phyloP scores from a whole-genome alignment of 805 yeast species.

The Spencermartinsiella europaea region DNA sequence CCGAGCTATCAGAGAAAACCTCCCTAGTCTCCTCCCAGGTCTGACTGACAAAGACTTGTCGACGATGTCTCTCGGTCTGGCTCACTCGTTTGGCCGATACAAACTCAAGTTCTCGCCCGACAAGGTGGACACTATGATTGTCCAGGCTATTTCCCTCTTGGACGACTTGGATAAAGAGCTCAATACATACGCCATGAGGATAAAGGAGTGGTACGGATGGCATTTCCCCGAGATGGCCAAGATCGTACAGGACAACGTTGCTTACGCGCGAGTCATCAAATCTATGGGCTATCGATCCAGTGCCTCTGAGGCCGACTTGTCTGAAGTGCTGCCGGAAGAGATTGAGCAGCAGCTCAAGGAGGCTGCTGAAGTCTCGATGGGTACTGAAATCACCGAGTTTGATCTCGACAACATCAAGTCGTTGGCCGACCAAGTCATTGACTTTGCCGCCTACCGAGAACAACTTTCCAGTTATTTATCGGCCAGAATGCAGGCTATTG shows the following conservation, averaged over 20 bases:
- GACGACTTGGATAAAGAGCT: slow-evolving; percentile 97
- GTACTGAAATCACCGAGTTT: slow-evolving; percentile 92
- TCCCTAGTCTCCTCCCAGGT: slow-evolving; percentile 94
- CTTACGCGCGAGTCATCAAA: slow-evolving; percentile 89
- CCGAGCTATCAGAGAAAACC: slow-evolving; percentile 91
- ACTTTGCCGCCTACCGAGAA: slow-evolving; percentile 93
- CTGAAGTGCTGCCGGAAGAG: slow-evolving; percentile 89
- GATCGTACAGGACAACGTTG: slow-evolving; percentile 91
- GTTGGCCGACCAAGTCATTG: slow-evolving; percentile 94
- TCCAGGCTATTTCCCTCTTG: slow-evolving; percentile 94
- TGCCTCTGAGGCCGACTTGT: slow-evolving; percentile 84
- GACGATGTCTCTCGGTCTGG: slow-evolving; percentile 97
- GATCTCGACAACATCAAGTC: slow-evolving; percentile 85
- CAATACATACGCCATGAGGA: slow-evolving; percentile 97
- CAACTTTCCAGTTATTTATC: slow-evolving; percentile 86
- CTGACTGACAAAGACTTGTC: slow-evolving; percentile 75
- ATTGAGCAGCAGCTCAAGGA: slow-evolving; percentile 73
- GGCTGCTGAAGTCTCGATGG: slow-evolving; percentile 99
- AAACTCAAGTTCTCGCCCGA: slow-evolving; percentile 96
- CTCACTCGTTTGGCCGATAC: slow-evolving; percentile 98
- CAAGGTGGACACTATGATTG: slow-evolving; percentile 98
- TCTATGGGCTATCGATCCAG: slow-evolving; percentile 92
- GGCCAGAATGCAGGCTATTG: slow-evolving; percentile 97
- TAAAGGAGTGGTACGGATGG: slow-evolving; percentile 99
- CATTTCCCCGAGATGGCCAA: slow-evolving; percentile 99